Conservation (phyloP, 768 basidiomycete species). For the Russula olivacea region DNA sequence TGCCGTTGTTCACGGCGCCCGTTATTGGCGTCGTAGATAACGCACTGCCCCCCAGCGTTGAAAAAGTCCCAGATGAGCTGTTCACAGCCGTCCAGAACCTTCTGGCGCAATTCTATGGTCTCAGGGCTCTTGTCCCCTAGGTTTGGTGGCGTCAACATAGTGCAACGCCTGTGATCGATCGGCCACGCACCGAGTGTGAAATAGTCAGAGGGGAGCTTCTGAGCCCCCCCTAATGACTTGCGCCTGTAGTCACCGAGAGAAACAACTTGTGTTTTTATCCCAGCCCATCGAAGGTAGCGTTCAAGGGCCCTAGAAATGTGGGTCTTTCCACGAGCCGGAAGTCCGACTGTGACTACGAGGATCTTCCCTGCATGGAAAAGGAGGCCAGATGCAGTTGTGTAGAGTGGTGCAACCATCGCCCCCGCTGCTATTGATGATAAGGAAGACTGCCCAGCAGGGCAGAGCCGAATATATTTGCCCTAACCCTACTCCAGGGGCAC, state of each 20-base stretch:
- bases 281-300: slow-evolving; percentile 97
- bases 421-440: neutral
- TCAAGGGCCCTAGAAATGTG: slow-evolving; percentile 94
- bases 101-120: slow-evolving; percentile 70
- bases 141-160: slow-evolving; percentile 1
- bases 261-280: slow-evolving; percentile 92
- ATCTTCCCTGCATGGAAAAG: slow-evolving; percentile 95
- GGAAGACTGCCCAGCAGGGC: no score
- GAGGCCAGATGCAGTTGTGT: slow-evolving; percentile 83
- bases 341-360: slow-evolving; percentile 83
- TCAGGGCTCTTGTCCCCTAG: slow-evolving; percentile 70
- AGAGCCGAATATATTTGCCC: no score
- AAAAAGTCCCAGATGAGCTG: slow-evolving; percentile 87
- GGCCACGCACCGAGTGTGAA: slow-evolving; percentile 67
- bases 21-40: slow-evolving; percentile 98
- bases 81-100: slow-evolving; percentile 79
- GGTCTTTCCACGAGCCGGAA: slow-evolving; percentile 93
- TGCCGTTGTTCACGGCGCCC: slow-evolving; percentile 65
- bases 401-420: slow-evolving; percentile 86
- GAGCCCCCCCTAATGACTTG: slow-evolving; percentile 81
- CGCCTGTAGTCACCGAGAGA: slow-evolving; percentile 93
- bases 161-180: slow-evolving; percentile 11
- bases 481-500: slow-evolving; percentile 19
- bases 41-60: slow-evolving; percentile 82
- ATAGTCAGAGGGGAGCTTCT: slow-evolving; percentile 87